These are phyloP conservation scores for Penicillium coffeae DNA, from an alignment of 495 filamentous ascomycete species.

Conservation along the genomic window DNA sequence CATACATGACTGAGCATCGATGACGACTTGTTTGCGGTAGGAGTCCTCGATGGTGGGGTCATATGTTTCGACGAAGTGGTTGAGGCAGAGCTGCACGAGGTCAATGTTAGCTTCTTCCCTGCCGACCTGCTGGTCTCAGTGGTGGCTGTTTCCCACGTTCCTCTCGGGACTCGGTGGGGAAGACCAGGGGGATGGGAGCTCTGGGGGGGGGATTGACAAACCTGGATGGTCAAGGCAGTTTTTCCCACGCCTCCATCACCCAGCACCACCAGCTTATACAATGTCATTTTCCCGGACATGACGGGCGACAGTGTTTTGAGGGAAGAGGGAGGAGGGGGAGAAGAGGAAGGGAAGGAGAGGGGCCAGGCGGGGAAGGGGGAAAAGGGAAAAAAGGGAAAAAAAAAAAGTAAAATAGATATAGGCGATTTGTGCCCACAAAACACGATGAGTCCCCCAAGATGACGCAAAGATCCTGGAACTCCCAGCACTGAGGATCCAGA, in stretches of 20 bases:
- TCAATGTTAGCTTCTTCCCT: background rate
- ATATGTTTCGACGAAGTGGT: conserved; percentile 84
- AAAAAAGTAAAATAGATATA: too few species aligned
- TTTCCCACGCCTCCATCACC: conserved; percentile 93
- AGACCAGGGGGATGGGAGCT: background rate
- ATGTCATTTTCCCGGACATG: conserved; percentile 84
- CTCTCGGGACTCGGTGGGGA: conserved; percentile 1
- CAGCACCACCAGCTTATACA: conserved; percentile 98
- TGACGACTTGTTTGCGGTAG: conserved; percentile 97
- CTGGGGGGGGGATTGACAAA: conserved; percentile 56
- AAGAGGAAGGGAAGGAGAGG: conserved; percentile 2
- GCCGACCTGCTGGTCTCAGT: too few species aligned
- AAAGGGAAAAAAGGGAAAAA: conserved; percentile 8
- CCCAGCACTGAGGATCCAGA: conserved; percentile 12
- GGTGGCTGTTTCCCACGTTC: background rate
- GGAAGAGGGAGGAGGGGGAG: conserved; percentile 7
- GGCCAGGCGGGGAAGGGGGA: background rate
- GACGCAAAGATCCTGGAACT: conserved; percentile 7
- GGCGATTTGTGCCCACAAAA: conserved; percentile 7
- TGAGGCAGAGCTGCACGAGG: conserved; percentile 59
- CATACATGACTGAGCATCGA: conserved; percentile 96
- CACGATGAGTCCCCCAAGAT: conserved; percentile 1
- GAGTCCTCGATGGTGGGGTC: conserved; percentile 97
- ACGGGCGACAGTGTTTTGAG: conserved; percentile 15
- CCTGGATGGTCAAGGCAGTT: conserved; percentile 96